These are phyloP conservation scores for Boletus speciosus DNA, from an alignment of 768 basidiomycete species.

Conservation along the genomic window DNA sequence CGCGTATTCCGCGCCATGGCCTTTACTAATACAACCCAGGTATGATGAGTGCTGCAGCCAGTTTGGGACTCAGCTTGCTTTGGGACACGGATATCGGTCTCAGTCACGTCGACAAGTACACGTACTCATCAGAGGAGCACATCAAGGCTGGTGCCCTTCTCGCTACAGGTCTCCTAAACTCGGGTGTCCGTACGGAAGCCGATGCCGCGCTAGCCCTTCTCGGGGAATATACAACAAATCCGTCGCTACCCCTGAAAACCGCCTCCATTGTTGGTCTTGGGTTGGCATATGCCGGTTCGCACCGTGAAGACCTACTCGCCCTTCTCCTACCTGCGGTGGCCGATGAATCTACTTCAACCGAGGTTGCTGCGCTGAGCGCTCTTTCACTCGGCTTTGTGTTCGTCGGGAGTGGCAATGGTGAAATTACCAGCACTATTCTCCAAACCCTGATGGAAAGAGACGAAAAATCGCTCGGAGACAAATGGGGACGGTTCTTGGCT, in stretches of 20 bases:
- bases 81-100: constrained; percentile 97
- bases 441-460: constrained; percentile 87
- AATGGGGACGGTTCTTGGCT: constrained; percentile 91
- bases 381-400: constrained; percentile 93
- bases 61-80: constrained; percentile 85
- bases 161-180: constrained; percentile 90
- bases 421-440: constrained; percentile 83
- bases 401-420: constrained; percentile 92
- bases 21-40: constrained; percentile 40
- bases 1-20: background rate
- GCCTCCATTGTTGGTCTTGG: constrained; percentile 91
- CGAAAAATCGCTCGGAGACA: constrained; percentile 77
- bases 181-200: constrained; percentile 85
- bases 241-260: constrained; percentile 77
- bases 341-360: constrained; percentile 83
- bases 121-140: constrained; percentile 92
- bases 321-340: constrained; percentile 77
- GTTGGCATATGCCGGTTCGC: constrained; percentile 92
- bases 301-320: constrained; percentile 77
- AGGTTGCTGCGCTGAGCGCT: constrained; percentile 81
- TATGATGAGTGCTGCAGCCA: constrained; percentile 96
- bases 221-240: constrained; percentile 85
- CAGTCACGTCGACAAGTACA: constrained; percentile 94
- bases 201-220: constrained; percentile 91
- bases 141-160: constrained; percentile 98